These are phyloP conservation scores for Erucastrum elatum DNA, from an alignment of 345 rosid genomes.

Conservation along the genomic window DNA sequence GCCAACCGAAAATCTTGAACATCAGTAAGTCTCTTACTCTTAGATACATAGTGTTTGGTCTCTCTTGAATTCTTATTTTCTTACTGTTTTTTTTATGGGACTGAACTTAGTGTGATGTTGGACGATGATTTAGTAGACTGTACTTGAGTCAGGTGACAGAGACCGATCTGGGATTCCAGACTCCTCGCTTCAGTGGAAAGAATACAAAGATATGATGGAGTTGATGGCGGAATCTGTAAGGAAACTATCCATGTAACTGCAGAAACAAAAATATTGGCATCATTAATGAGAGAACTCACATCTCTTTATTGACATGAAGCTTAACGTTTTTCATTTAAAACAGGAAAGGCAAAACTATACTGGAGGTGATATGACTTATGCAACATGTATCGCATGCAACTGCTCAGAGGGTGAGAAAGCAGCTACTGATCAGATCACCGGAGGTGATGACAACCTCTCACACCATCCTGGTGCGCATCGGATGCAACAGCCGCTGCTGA, in stretches of 20 bases:
- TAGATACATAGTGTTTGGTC: neutral
- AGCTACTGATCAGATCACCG: too few species aligned
- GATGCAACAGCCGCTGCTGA: too few species aligned
- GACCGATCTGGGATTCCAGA: neutral
- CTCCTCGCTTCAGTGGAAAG: neutral
- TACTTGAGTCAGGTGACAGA: neutral
- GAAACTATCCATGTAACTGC: neutral
- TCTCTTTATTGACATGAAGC: too few species aligned
- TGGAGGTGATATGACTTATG: too few species aligned
- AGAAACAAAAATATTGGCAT: neutral
- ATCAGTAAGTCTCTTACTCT: neutral
- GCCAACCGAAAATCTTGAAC: neutral
- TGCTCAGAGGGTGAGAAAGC: too few species aligned
- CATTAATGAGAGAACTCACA: too few species aligned
- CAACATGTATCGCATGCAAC: too few species aligned
- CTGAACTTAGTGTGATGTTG: neutral
- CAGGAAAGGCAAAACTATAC: too few species aligned
- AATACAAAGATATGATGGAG: neutral
- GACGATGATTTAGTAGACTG: neutral
- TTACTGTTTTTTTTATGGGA: neutral
- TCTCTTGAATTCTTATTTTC: neutral
- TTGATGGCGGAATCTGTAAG: neutral
- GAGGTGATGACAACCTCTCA: too few species aligned
- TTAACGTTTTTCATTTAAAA: too few species aligned
- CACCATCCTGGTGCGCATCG: too few species aligned